A percentile compares a stretch with the other conserved stretches of the same genome.
phyloP scores from a whole-genome alignment of 176 grass and related monocot genomes.

The Musa troglodytarum region DNA sequence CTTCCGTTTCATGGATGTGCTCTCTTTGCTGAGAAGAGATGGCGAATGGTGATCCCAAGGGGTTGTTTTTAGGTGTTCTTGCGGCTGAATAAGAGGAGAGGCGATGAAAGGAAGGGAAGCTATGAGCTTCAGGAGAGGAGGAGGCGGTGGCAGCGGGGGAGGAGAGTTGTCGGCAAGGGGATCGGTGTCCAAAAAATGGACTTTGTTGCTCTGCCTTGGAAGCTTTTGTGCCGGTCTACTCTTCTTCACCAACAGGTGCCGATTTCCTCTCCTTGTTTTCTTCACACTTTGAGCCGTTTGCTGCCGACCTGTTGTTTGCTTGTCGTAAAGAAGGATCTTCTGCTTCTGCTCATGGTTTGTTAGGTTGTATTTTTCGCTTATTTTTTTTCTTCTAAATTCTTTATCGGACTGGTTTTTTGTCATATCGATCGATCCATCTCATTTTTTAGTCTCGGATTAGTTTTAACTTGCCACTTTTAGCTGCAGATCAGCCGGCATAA shows the following conservation, averaged over 20 bases:
- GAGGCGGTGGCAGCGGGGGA: not conserved
- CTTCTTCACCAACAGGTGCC: conserved; percentile 21
- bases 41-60: not conserved
- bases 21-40: not conserved
- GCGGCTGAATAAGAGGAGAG: not conserved
- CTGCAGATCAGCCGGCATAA: too few relatives aligned
- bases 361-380: not conserved
- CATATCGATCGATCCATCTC: too few relatives aligned
- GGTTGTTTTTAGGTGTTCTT: too few relatives aligned
- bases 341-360: not conserved
- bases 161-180: conserved; percentile 10
- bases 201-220: conserved; percentile 15
- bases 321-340: not conserved
- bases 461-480: too few relatives aligned
- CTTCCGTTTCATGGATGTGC: conserved; percentile 4
- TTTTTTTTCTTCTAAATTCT: too few relatives aligned
- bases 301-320: not conserved
- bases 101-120: not conserved
- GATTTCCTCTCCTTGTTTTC: not conserved
- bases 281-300: not conserved
- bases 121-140: conserved; percentile 17
- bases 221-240: conserved; percentile 23
- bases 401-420: too few relatives aligned
- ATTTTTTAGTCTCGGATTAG: too few relatives aligned
- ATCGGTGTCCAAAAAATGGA: conserved; percentile 11